These are phyloP conservation scores for Fusarium keratoplasticum DNA, from an alignment of 2,329 filamentous ascomycete genomes.

Conservation along the genomic window DNA sequence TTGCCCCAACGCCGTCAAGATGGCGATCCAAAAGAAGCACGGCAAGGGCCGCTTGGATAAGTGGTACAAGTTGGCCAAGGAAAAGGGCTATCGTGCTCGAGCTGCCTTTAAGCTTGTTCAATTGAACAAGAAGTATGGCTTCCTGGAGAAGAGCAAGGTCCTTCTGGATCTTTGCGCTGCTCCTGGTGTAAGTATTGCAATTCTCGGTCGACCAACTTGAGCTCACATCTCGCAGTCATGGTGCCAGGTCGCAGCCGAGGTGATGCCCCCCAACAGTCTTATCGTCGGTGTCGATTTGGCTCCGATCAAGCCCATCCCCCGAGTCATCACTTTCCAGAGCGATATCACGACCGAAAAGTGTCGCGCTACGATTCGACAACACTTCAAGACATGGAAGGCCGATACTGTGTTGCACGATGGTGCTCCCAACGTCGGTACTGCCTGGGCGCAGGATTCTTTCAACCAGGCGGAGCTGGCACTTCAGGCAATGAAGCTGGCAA, in stretches of 20 bases:
- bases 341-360: conserved; percentile 99
- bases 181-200: conserved; percentile 74
- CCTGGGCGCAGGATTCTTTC: conserved; percentile 98
- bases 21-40: conserved; percentile 99
- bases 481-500: conserved; percentile 91
- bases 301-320: conserved; percentile 95
- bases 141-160: conserved; percentile 96
- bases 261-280: conserved; percentile 89
- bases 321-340: conserved; percentile 94
- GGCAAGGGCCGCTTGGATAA: conserved; percentile 98
- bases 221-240: conserved; percentile 72
- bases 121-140: conserved; percentile 98
- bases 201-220: not conserved
- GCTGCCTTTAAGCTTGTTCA: conserved; percentile 98
- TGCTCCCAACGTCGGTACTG: conserved; percentile 96
- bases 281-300: conserved; percentile 95
- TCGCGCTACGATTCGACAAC: conserved; percentile 85
- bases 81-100: conserved; percentile 95
- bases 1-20: conserved; percentile 52
- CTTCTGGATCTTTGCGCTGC: conserved; percentile 97
- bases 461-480: conserved; percentile 94
- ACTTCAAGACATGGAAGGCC: conserved; percentile 96
- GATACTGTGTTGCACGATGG: conserved; percentile 97
- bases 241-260: conserved; percentile 96
- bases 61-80: conserved; percentile 98